These are phyloP conservation scores for Dipodascopsis uninucleata DNA, from an alignment of 805 yeast genomes.

Conservation along the genomic window DNA sequence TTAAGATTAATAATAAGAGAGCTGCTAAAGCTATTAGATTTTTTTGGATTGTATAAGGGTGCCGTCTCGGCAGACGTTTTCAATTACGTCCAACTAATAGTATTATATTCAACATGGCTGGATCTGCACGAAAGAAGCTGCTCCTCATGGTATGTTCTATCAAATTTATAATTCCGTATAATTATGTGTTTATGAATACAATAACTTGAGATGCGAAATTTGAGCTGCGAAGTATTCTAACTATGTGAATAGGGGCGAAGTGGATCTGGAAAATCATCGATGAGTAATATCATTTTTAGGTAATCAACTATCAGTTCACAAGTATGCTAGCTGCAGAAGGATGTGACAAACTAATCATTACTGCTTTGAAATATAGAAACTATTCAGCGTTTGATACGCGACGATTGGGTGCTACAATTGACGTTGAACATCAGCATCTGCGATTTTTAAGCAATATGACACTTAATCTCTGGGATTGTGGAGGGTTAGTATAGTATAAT, in stretches of 20 bases:
- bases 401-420: conserved; percentile 93
- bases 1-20: too few species aligned
- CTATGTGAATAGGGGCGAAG: conserved; percentile 49
- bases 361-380: conserved; percentile 49
- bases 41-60: too few species aligned
- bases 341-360: neutral
- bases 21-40: too few species aligned
- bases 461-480: conserved; percentile 95
- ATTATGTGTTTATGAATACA: neutral
- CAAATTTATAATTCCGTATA: too few species aligned
- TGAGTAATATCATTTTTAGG: conserved; percentile 90
- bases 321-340: neutral
- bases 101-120: conserved; percentile 23
- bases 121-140: conserved; percentile 50
- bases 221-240: neutral
- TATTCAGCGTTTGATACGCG: conserved; percentile 96
- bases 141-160: conserved; percentile 49
- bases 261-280: conserved; percentile 95
- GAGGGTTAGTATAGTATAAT: conserved; percentile 48
- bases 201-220: neutral
- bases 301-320: neutral
- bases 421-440: conserved; percentile 95
- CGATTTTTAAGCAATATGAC: conserved; percentile 94
- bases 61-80: too few species aligned
- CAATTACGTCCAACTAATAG: too few species aligned